Evolutionary conservation across 257 asterid genomes (phyloP).

Genomic region (Orobanche coerulescens): DNA sequence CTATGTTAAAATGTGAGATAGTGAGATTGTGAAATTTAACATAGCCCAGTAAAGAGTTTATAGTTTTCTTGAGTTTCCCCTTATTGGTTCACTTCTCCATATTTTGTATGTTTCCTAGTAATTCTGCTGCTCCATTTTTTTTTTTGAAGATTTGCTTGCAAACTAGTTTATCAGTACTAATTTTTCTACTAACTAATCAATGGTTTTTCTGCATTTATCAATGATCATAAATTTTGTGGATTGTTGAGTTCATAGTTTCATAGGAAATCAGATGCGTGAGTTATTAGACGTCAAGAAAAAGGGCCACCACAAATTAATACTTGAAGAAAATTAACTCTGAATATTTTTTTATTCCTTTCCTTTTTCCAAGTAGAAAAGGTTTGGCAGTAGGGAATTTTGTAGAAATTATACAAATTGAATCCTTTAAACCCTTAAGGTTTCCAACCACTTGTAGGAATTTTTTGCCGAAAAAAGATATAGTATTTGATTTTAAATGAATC

Average conservation of each 20-base stretch:
- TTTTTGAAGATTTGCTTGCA: background rate
- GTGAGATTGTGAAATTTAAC: background rate
- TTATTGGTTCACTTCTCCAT: background rate
- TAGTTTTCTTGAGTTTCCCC: background rate
- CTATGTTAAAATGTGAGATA: background rate
- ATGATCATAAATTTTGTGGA: background rate
- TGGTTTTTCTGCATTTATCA: background rate
- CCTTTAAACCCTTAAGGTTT: slow-evolving; percentile 9
- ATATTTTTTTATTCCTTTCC: slow-evolving; percentile 2
- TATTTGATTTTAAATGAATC: slow-evolving; percentile 22
- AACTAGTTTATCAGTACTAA: background rate
- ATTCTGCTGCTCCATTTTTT: background rate
- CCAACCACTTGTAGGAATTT: background rate
- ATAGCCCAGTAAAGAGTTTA: background rate
- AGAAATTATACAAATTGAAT: background rate
- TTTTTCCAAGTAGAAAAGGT: background rate
- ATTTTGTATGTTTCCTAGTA: background rate
- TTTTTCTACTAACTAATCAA: background rate
- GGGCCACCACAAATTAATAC: background rate
- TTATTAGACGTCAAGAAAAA: background rate
- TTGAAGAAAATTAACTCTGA: background rate
- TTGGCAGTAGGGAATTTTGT: background rate
- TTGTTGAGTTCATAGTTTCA: slow-evolving; percentile 1
- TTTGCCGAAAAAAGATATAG: slow-evolving; percentile 14
- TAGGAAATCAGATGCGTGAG: slow-evolving; percentile 8